Base-by-base conservation (phyloP, 768 basidiomycete genomes). In the Lactarius deliciosus region DNA sequence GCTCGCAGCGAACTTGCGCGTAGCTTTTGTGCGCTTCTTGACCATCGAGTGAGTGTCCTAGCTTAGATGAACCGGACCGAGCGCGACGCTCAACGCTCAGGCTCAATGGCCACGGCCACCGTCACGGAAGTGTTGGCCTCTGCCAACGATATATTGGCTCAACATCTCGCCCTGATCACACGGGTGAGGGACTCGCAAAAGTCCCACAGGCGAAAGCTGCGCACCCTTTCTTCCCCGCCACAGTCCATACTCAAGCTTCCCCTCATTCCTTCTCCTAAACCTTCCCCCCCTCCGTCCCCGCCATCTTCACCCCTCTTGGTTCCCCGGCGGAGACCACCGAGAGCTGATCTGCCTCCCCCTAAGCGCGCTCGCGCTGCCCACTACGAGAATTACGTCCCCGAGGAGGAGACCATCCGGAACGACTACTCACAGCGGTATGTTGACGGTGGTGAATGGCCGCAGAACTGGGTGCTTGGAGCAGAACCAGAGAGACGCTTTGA, bases 391-490 rank as follows among this genome's bases (percentile, higher is more conserved):
- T 96, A 96, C 70, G 83, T 95, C 18, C 89, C 92, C 1, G 93
- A 94, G 68, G 96, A 99, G 74, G 96, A 99, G 76, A 98, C 95
- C 0, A 91, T 99, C 54, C 84, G 97, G 57, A 98, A 97, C 72
- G 96, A 99, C 78, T 94, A 96, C 74, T 92, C 91, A 0, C 89
- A 90, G 76, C 81, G 89, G 69, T 98, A 96, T 76, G 94, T 96
- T 40, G 89, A 92, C 72, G 84, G 90, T 2, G 96, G 95, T 11
- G 91, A 92, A 69, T 94, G 95, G 88, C 93, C 95, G 1, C 94
- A 96, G 77, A 89, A 97, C 73, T 93, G 89, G 86, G 90, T 99
- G 10, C 79, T 94, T 9, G 96, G 95, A 25, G 91, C 93, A 6
- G 91, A 91, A 68, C 90, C 91, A 15, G 91, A 94, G 60, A 86